phyloP scores from a whole-genome alignment of 208 protist species.

The Novymonas esmeraldas region DNA sequence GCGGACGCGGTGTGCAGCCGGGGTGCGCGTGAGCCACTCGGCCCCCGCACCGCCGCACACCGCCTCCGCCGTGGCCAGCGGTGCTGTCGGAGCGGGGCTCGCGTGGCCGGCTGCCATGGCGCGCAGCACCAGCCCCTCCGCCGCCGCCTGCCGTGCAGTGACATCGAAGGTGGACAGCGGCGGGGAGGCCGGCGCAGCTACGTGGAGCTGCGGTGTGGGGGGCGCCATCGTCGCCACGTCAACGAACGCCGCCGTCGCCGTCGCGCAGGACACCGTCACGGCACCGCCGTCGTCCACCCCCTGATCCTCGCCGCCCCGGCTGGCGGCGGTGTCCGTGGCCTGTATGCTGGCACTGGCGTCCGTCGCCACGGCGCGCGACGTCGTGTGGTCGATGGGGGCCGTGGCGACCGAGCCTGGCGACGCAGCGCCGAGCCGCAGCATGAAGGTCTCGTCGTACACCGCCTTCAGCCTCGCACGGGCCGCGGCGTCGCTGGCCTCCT shows the following conservation, averaged over 20 bases:
- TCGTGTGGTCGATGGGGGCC: conserved; percentile 13
- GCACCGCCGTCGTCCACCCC: too few relatives aligned
- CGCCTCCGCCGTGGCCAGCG: neutral
- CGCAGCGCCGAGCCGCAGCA: conserved; percentile 4
- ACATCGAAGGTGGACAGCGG: conserved; percentile 15
- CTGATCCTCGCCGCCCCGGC: too few relatives aligned
- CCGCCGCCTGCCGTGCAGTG: conserved; percentile 26
- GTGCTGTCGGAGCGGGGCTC: neutral
- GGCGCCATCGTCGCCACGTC: too few relatives aligned
- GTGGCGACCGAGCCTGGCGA: neutral
- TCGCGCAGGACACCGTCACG: too few relatives aligned
- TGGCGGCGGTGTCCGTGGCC: too few relatives aligned
- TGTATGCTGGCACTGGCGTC: neutral
- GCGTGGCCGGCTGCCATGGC: neutral
- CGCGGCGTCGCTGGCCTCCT: conserved; percentile 29
- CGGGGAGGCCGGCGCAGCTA: neutral
- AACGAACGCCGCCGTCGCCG: too few relatives aligned
- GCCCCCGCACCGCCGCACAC: neutral
- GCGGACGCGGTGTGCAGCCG: conserved; percentile 28
- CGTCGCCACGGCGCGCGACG: too few relatives aligned
- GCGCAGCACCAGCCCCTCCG: conserved; percentile 17
- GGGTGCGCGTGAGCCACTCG: conserved; percentile 9
- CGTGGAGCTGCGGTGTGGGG: neutral
- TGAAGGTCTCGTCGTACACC: conserved; percentile 46
- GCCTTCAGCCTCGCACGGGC: conserved; percentile 46